These are phyloP conservation scores for Myriosclerotinia duriaeana DNA, from an alignment of 2,329 filamentous ascomycete genomes.

Conservation along the genomic window DNA sequence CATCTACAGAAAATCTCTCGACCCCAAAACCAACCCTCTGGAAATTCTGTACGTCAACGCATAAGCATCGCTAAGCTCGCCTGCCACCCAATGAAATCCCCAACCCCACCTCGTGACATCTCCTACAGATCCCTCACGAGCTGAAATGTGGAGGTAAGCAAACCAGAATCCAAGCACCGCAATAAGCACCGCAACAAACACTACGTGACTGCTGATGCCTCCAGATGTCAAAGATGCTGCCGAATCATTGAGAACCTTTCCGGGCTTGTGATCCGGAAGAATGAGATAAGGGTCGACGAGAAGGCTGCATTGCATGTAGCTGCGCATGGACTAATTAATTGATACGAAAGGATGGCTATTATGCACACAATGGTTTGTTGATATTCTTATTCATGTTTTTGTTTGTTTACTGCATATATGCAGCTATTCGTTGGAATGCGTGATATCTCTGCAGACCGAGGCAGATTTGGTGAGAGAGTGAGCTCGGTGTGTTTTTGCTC, in stretches of 20 bases:
- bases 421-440: no score
- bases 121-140: neutral
- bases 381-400: neutral
- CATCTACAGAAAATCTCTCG: neutral
- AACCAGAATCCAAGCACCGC: neutral
- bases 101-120: conserved; percentile 3
- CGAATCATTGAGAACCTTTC: neutral
- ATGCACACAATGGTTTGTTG: neutral
- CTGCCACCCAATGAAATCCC: neutral
- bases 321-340: neutral
- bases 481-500: no score
- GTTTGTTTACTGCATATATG: no score
- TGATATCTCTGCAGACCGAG: no score
- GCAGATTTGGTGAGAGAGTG: no score
- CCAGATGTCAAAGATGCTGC: neutral
- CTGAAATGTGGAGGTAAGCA: conserved; percentile 11
- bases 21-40: conserved; percentile 3
- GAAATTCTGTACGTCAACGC: neutral
- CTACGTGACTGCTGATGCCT: neutral
- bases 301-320: neutral
- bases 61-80: neutral
- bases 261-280: neutral
- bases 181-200: neutral
- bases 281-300: conserved; percentile 10
- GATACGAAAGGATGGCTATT: neutral